phyloP scores from a whole-genome alignment of 345 rosid genomes.

The Erucastrum elatum region DNA sequence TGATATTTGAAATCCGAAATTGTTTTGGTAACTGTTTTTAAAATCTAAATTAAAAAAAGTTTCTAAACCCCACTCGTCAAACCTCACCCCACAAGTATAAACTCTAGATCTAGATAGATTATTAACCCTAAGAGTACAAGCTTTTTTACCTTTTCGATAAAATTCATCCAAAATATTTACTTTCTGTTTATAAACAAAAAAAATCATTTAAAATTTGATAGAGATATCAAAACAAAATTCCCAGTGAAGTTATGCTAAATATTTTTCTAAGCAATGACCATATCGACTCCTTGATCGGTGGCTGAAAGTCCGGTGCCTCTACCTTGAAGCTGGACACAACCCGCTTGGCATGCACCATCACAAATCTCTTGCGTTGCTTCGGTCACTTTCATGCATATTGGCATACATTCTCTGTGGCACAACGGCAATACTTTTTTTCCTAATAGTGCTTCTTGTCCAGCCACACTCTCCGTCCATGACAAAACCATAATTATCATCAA shows the following conservation, averaged over 20 bases:
- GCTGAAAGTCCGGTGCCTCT: conserved; percentile 37
- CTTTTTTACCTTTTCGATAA: too few species aligned
- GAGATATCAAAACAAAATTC: not conserved
- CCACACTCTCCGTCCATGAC: conserved; percentile 14
- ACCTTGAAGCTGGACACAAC: conserved; percentile 41
- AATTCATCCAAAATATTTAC: too few species aligned
- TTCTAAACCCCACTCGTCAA: too few species aligned
- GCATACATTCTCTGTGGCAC: conserved; percentile 38
- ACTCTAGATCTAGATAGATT: too few species aligned
- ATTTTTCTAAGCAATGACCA: conserved; percentile 19
- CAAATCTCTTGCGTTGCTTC: conserved; percentile 26
- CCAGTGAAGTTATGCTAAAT: not conserved
- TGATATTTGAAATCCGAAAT: too few species aligned
- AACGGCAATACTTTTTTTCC: conserved; percentile 37
- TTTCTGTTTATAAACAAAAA: too few species aligned
- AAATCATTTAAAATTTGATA: too few species aligned
- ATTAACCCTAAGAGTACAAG: too few species aligned
- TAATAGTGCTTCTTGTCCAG: conserved; percentile 36
- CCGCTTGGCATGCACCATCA: conserved; percentile 6
- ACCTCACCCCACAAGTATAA: too few species aligned
- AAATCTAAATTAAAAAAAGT: too few species aligned
- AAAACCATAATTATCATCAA: conserved; percentile 29
- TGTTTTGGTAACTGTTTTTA: too few species aligned
- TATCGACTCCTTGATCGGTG: conserved; percentile 22
- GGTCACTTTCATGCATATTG: conserved; percentile 36